These are phyloP conservation scores for Mortierella alpina DNA, from an alignment of 192 early-diverging fungal genomes.

Conservation along the genomic window DNA sequence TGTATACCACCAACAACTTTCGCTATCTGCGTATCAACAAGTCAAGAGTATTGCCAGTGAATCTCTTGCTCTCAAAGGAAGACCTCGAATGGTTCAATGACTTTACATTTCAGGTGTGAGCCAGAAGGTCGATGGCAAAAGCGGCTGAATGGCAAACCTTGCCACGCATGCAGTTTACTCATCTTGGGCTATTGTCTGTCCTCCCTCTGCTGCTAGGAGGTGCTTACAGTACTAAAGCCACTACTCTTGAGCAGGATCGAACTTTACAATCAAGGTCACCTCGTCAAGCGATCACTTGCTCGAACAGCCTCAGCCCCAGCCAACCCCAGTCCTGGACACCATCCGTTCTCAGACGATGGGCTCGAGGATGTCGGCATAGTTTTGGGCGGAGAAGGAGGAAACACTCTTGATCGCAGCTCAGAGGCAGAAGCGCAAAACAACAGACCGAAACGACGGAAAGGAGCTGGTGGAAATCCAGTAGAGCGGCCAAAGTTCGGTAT, in stretches of 20 bases:
- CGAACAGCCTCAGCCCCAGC: not conserved
- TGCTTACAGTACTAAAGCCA: constrained; percentile 34
- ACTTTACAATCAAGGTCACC: constrained; percentile 32
- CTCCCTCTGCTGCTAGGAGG: constrained; percentile 19
- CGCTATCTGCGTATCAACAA: constrained; percentile 44
- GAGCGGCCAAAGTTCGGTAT: constrained; percentile 28
- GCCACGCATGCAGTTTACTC: not conserved
- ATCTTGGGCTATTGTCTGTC: not conserved
- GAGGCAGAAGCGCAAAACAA: not conserved
- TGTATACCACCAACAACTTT: constrained; percentile 44
- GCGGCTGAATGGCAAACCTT: not conserved
- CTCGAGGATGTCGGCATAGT: constrained; percentile 39
- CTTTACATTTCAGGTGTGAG: constrained; percentile 35
- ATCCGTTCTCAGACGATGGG: constrained; percentile 17
- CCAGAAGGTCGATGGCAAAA: not conserved
- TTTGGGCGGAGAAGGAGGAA: constrained; percentile 11
- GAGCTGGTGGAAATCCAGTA: not conserved
- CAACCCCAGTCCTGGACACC: not conserved
- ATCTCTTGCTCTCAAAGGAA: constrained; percentile 40
- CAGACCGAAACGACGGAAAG: not conserved
- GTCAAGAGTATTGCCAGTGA: constrained; percentile 28
- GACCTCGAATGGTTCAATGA: constrained; percentile 50
- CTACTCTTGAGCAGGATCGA: constrained; percentile 22
- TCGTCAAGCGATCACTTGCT: constrained; percentile 12
- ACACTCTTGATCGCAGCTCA: not conserved